Evolutionary conservation across 768 basidiomycete genomes (phyloP).

Genomic region (Boletus pseudopeckii): DNA sequence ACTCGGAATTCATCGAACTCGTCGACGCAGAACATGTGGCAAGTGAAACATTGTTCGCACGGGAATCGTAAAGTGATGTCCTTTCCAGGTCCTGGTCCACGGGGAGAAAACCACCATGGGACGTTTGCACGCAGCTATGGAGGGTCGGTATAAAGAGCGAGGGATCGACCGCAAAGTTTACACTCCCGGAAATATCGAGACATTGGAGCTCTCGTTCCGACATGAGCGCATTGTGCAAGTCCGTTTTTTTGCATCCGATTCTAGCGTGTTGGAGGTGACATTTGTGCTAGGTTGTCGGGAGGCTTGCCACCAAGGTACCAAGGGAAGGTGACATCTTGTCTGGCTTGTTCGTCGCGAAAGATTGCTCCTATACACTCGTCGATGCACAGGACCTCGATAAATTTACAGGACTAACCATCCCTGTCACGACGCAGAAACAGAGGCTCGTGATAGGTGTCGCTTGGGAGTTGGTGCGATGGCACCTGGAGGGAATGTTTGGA

Average conservation of each 20-base stretch:
- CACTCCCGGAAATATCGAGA: slow-evolving; percentile 88
- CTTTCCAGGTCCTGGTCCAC: slow-evolving; percentile 78
- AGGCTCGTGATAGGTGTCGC: slow-evolving; percentile 75
- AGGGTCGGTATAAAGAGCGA: slow-evolving; percentile 75
- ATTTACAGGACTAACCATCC: slow-evolving; percentile 85
- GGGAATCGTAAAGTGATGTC: neutral
- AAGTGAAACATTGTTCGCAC: slow-evolving; percentile 27
- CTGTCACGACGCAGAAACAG: slow-evolving; percentile 80
- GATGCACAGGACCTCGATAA: slow-evolving; percentile 85
- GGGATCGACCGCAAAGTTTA: slow-evolving; percentile 94
- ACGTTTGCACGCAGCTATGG: slow-evolving; percentile 78
- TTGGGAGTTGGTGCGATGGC: slow-evolving; percentile 94
- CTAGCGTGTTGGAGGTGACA: neutral
- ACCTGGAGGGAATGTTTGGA: slow-evolving; percentile 93
- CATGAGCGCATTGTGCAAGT: slow-evolving; percentile 91
- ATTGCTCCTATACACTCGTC: slow-evolving; percentile 90
- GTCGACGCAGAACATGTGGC: slow-evolving; percentile 88
- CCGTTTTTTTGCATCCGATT: slow-evolving; percentile 7
- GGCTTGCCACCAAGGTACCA: slow-evolving; percentile 72
- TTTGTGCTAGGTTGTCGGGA: slow-evolving; percentile 72
- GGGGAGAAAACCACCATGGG: slow-evolving; percentile 92
- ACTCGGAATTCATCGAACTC: slow-evolving; percentile 91
- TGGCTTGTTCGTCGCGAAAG: slow-evolving; percentile 85
- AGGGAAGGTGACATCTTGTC: slow-evolving; percentile 69
- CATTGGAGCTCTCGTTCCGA: slow-evolving; percentile 78